A percentile compares a stretch with the other conserved stretches of the same genome.
These are phyloP conservation scores for Cyclotella baltica DNA, from an alignment of 108 stramenopile genomes.

Conservation along the genomic window DNA sequence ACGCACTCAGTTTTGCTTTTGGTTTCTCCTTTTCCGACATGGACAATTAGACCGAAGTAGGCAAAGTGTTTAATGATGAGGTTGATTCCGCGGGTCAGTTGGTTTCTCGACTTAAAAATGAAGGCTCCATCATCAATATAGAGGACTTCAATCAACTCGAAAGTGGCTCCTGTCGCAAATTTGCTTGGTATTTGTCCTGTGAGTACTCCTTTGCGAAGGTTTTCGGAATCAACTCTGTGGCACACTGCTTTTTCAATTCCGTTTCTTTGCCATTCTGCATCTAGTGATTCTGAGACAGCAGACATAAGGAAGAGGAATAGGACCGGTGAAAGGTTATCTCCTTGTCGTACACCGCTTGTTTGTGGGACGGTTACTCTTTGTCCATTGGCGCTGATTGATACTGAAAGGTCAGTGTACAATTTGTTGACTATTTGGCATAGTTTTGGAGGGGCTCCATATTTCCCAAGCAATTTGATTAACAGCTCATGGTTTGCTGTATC, in stretches of 20 bases:
- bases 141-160: background rate
- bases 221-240: background rate
- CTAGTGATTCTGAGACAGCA: constrained; percentile 12
- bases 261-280: background rate
- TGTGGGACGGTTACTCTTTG: background rate
- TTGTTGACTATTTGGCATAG: background rate
- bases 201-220: background rate
- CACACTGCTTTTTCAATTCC: background rate
- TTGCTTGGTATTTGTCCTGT: background rate
- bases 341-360: constrained; percentile 1
- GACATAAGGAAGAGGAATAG: constrained; percentile 34
- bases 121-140: background rate
- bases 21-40: constrained; percentile 22
- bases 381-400: background rate
- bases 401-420: constrained; percentile 15
- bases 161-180: no score
- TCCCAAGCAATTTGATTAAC: constrained; percentile 1
- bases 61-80: constrained; percentile 19
- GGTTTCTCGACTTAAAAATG: background rate
- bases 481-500: constrained; percentile 31
- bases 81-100: background rate
- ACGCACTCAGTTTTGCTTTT: constrained; percentile 24
- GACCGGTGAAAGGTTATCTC: constrained; percentile 26
- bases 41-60: constrained; percentile 20
- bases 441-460: constrained; percentile 19